Percentiles rank a stretch among this genome's conserved stretches.
phyloP scores from a whole-genome alignment of 2,329 filamentous ascomycete genomes.

The Celoporthe dispersa region DNA sequence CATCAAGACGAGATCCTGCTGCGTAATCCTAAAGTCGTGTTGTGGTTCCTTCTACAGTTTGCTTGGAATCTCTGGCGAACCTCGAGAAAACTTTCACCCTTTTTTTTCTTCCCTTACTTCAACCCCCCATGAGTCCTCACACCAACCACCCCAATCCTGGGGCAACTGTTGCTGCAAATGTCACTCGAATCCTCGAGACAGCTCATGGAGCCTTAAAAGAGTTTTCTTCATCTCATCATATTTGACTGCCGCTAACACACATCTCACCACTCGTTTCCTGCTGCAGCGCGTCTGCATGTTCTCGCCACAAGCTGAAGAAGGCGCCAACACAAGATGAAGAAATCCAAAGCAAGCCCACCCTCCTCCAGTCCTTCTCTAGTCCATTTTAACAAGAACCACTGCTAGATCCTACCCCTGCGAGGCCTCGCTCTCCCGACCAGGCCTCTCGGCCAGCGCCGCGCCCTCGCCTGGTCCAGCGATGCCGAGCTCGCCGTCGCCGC shows the following conservation, averaged over 20 bases:
- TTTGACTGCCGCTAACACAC: not conserved
- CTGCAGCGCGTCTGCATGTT: not conserved
- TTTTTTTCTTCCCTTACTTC: constrained; percentile 4
- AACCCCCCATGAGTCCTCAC: not conserved
- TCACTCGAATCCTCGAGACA: not conserved
- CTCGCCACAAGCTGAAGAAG: not conserved
- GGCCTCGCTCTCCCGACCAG: constrained; percentile 37
- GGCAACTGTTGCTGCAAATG: not conserved
- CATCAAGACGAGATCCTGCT: not conserved
- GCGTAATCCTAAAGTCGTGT: not conserved
- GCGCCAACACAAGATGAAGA: constrained; percentile 16
- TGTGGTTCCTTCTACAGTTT: not conserved
- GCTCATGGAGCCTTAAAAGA: too few relatives aligned
- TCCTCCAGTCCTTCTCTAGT: not conserved
- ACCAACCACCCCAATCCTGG: constrained; percentile 9
- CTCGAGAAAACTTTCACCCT: constrained; percentile 16
- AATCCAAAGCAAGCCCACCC: constrained; percentile 19
- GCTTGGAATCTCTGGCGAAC: not conserved
- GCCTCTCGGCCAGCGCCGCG: constrained; percentile 39
- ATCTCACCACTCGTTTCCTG: not conserved
- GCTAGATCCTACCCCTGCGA: constrained; percentile 52
- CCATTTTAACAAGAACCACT: not conserved
- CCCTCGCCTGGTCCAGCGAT: constrained; percentile 59
- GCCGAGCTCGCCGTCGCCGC: constrained; percentile 60
- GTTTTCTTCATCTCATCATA: not conserved